Percentiles rank a stretch among this genome's conserved stretches.
Conservation (phyloP, 2,329 filamentous ascomycete genomes). For the Pyricularia pennisetigena region DNA sequence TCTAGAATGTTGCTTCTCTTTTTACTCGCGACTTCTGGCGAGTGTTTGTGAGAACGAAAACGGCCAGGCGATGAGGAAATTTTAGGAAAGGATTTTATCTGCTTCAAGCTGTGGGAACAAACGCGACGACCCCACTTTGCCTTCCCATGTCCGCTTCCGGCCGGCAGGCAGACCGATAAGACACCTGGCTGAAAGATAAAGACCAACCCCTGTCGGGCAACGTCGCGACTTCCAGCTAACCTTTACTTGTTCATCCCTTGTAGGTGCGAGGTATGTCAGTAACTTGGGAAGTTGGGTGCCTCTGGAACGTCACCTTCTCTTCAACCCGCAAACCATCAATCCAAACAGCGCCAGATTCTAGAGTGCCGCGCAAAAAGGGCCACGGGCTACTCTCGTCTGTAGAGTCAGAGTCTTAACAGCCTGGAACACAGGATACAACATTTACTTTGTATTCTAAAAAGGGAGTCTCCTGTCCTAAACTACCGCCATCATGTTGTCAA, state of each 20-base stretch:
- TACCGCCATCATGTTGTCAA: conserved; percentile 17
- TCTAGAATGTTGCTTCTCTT: background rate
- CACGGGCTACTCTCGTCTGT: background rate
- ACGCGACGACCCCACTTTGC: background rate
- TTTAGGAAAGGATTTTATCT: background rate
- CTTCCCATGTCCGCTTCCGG: background rate
- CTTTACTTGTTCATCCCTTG: no score
- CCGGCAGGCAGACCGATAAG: background rate
- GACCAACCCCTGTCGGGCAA: background rate
- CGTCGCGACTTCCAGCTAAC: background rate
- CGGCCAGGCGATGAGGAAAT: background rate
- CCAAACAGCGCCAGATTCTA: background rate
- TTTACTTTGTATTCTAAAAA: background rate
- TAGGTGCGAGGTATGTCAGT: no score
- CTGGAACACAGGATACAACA: background rate
- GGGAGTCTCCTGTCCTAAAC: background rate
- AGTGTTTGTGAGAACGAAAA: background rate
- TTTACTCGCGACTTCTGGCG: background rate
- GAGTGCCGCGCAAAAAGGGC: background rate
- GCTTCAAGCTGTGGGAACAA: background rate
- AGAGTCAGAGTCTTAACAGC: background rate
- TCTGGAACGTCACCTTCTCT: background rate
- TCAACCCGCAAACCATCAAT: background rate
- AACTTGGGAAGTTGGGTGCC: no score
- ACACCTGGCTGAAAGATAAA: background rate